A percentile compares a stretch with the other conserved stretches of the same genome.
phyloP scores from a whole-genome alignment of 441 rosid genomes.

The Adansonia gregorii region DNA sequence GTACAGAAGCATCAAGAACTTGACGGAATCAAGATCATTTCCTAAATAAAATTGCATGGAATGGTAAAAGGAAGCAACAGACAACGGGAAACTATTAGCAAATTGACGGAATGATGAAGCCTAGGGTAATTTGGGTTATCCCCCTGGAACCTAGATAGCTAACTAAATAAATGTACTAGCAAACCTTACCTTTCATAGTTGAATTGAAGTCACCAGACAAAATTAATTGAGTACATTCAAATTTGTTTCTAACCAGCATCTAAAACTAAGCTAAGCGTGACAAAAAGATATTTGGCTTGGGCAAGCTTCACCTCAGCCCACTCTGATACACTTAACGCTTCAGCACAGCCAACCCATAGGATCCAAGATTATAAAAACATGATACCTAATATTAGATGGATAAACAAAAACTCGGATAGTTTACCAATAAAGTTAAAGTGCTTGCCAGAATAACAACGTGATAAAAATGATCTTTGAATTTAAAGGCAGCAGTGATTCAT shows the following conservation, averaged over 20 bases:
- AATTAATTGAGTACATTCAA: slow-evolving; percentile 58
- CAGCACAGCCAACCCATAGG: background rate
- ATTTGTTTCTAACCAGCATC: slow-evolving; percentile 55
- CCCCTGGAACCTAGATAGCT: background rate
- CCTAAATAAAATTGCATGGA: background rate
- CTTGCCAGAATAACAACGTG: slow-evolving; percentile 76
- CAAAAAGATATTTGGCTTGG: slow-evolving; percentile 79
- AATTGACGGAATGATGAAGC: too few relatives aligned
- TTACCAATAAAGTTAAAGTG: slow-evolving; percentile 85
- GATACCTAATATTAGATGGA: background rate
- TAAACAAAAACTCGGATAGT: background rate
- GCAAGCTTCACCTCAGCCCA: slow-evolving; percentile 95
- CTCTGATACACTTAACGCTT: slow-evolving; percentile 37
- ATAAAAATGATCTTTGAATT: slow-evolving; percentile 56
- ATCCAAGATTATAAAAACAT: slow-evolving; percentile 8
- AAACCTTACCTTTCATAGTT: slow-evolving; percentile 78
- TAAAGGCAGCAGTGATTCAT: slow-evolving; percentile 88
- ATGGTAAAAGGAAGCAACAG: background rate
- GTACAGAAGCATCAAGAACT: background rate
- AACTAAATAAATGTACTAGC: slow-evolving; percentile 11
- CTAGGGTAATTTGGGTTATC: background rate
- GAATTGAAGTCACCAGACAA: slow-evolving; percentile 96
- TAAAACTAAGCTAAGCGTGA: slow-evolving; percentile 68
- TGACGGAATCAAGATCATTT: background rate
- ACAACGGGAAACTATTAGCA: too few relatives aligned